Conservation (phyloP, 352 stramenopile species). For the Peronospora farinosa region DNA sequence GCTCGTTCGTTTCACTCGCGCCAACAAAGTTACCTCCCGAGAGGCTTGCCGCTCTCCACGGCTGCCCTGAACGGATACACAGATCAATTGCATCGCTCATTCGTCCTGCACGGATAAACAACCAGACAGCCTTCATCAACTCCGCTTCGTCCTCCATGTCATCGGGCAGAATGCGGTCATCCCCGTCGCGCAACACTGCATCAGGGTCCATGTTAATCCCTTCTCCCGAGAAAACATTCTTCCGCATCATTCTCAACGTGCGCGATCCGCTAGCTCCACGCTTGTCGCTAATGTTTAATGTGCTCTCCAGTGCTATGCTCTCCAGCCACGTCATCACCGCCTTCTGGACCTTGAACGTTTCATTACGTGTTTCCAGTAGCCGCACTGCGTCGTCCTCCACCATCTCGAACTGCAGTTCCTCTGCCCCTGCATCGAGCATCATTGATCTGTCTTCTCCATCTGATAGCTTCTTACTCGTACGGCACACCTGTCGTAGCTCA, state of each 20-base stretch:
- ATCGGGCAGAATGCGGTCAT: slow-evolving; percentile 56
- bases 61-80: slow-evolving; percentile 65
- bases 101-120: slow-evolving; percentile 59
- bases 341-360: slow-evolving; percentile 62
- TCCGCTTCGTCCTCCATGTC: slow-evolving; percentile 78
- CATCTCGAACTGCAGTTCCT: slow-evolving; percentile 65
- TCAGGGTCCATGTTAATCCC: slow-evolving; percentile 65
- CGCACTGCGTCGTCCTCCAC: slow-evolving; percentile 70
- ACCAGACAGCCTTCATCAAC: slow-evolving; percentile 70
- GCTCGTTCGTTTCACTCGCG: slow-evolving; percentile 47
- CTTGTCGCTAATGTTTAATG: slow-evolving; percentile 55
- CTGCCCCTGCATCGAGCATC: slow-evolving; percentile 31
- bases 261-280: slow-evolving; percentile 41
- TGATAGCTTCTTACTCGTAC: slow-evolving; percentile 20
- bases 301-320: slow-evolving; percentile 66
- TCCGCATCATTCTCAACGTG: slow-evolving; percentile 59
- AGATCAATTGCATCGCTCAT: slow-evolving; percentile 61
- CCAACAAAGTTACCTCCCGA: slow-evolving; percentile 56
- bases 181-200: slow-evolving; percentile 53
- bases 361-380: slow-evolving; percentile 48
- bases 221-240: slow-evolving; percentile 31
- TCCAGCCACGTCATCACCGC: slow-evolving; percentile 79
- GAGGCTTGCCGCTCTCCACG: slow-evolving; percentile 74
- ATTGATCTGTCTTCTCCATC: slow-evolving; percentile 35
- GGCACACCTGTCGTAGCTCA: slow-evolving; percentile 64